These are phyloP conservation scores for Suillus weaverae DNA, from an alignment of 768 basidiomycete genomes.

Conservation along the genomic window DNA sequence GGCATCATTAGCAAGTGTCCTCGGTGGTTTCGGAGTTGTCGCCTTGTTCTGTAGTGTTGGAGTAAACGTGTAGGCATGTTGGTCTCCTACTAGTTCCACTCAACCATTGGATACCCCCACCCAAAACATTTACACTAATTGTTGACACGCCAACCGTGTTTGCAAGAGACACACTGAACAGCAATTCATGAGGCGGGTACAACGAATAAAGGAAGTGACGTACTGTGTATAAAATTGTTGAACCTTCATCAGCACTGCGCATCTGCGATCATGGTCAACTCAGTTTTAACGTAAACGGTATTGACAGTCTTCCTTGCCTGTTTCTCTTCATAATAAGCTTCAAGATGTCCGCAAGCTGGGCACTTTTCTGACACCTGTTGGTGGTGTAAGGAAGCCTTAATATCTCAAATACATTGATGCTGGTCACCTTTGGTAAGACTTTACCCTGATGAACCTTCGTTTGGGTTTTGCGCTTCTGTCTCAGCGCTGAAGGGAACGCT, in stretches of 20 bases:
- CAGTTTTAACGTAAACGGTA: background rate
- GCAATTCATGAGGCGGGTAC: background rate
- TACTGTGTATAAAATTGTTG: constrained; percentile 93
- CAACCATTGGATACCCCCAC: background rate
- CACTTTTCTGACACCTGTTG: constrained; percentile 85
- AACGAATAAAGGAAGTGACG: constrained; percentile 29
- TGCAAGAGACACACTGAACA: constrained; percentile 69
- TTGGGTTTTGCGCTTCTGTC: constrained; percentile 87
- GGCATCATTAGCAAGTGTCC: constrained; percentile 69
- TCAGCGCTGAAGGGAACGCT: constrained; percentile 87
- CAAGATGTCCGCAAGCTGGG: constrained; percentile 79
- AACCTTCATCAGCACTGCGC: constrained; percentile 92
- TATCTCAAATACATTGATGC: constrained; percentile 30
- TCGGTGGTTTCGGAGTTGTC: constrained; percentile 88
- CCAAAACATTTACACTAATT: constrained; percentile 42
- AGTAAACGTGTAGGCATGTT: constrained; percentile 65
- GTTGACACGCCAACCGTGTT: constrained; percentile 81
- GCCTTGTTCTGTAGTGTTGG: constrained; percentile 85
- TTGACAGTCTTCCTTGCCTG: constrained; percentile 52
- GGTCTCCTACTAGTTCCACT: background rate
- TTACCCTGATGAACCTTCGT: constrained; percentile 75
- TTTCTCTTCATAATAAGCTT: constrained; percentile 86
- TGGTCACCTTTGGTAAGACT: constrained; percentile 63
- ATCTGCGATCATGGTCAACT: constrained; percentile 42
- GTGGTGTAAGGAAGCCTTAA: constrained; percentile 1